phyloP scores from a whole-genome alignment of 208 protist species.

The Trypanosoma mega region DNA sequence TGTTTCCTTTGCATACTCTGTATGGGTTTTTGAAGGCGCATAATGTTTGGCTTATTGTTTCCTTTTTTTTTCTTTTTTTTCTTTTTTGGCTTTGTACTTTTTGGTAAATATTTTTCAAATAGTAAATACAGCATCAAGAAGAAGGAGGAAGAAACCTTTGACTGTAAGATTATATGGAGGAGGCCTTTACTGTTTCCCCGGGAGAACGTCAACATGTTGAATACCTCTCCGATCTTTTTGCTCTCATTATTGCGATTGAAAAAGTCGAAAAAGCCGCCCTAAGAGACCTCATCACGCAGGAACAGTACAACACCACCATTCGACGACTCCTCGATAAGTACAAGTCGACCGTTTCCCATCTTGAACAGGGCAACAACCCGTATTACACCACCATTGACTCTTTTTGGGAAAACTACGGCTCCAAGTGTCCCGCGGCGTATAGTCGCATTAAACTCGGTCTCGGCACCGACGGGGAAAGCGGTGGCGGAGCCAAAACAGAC shows the following conservation, averaged over 20 bases:
- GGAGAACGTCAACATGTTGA: conserved; percentile 89
- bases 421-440: conserved; percentile 56
- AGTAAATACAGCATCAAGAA: too few species aligned
- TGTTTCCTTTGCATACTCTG: too few species aligned
- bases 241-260: conserved; percentile 93
- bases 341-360: conserved; percentile 82
- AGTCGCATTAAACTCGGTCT: conserved; percentile 45
- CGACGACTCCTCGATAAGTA: conserved; percentile 95
- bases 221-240: conserved; percentile 94
- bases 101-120: too few species aligned
- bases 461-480: conserved; percentile 7
- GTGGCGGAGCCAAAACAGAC: conserved; percentile 30
- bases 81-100: too few species aligned
- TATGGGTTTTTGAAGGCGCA: too few species aligned
- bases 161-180: conserved; percentile 23
- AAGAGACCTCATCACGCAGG: conserved; percentile 84
- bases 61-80: conserved; percentile 1
- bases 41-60: conserved; percentile 7
- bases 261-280: conserved; percentile 94
- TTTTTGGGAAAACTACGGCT: conserved; percentile 92
- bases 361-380: conserved; percentile 62
- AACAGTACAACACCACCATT: conserved; percentile 85
- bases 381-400: conserved; percentile 85
- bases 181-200: conserved; percentile 41
- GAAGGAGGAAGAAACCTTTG: too few species aligned